Percentiles rank a stretch among this genome's conserved stretches.
These are phyloP conservation scores for Gautieria morchelliformis DNA, from an alignment of 768 basidiomycete genomes.

Conservation along the genomic window DNA sequence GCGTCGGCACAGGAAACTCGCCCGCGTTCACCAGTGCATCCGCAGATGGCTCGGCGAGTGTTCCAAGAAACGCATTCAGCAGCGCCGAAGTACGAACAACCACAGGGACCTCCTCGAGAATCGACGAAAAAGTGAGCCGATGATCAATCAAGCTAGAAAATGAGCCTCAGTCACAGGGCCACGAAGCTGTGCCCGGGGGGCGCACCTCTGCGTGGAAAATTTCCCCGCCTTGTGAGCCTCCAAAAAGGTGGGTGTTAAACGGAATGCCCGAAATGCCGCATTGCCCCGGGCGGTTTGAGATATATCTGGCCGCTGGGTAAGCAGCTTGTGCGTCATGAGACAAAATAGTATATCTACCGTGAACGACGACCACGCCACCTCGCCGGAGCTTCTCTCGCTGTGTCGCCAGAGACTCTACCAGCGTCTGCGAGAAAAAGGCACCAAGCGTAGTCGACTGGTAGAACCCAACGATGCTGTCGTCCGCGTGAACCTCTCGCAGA, in stretches of 20 bases:
- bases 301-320: slow-evolving; percentile 40
- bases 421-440: slow-evolving; percentile 72
- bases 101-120: slow-evolving; percentile 79
- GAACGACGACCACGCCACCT: slow-evolving; percentile 77
- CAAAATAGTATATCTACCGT: slow-evolving; percentile 40
- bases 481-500: slow-evolving; percentile 82
- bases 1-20: slow-evolving; percentile 30
- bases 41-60: slow-evolving; percentile 39
- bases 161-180: too few species aligned
- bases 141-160: slow-evolving; percentile 60
- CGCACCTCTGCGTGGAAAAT: slow-evolving; percentile 79
- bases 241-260: slow-evolving; percentile 69
- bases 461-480: slow-evolving; percentile 88
- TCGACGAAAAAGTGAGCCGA: slow-evolving; percentile 74
- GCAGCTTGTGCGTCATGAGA: slow-evolving; percentile 15
- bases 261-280: slow-evolving; percentile 83
- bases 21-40: slow-evolving; percentile 30
- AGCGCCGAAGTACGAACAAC: slow-evolving; percentile 77
- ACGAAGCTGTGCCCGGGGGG: neutral
- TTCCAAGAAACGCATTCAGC: slow-evolving; percentile 67
- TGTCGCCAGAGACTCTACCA: slow-evolving; percentile 76
- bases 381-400: slow-evolving; percentile 81
- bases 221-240: slow-evolving; percentile 74
- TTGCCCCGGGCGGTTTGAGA: slow-evolving; percentile 74
- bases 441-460: slow-evolving; percentile 86